Evolutionary conservation across 768 basidiomycete genomes (phyloP).

Genomic region (Tephrocybe rancida): DNA sequence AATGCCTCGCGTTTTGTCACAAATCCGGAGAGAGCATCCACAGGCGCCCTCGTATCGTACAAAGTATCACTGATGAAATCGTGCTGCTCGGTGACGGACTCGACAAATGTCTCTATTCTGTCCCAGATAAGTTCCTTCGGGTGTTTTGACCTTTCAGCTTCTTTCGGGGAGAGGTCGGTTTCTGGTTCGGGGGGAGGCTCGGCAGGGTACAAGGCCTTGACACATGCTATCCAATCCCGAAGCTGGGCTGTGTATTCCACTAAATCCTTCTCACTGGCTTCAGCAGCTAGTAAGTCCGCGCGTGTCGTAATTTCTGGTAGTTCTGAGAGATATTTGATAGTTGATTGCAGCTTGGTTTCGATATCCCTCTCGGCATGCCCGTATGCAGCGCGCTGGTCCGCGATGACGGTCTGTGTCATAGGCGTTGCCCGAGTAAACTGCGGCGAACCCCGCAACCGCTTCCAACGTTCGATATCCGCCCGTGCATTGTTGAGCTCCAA

Average conservation of each 20-base stretch:
- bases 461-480: constrained; percentile 29
- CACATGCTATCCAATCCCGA: constrained; percentile 31
- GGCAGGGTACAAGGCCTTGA: constrained; percentile 16
- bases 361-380: constrained; percentile 17
- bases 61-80: constrained; percentile 7
- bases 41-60: constrained; percentile 2
- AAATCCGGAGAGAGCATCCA: constrained; percentile 8
- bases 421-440: constrained; percentile 29
- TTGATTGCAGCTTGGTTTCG: constrained; percentile 21
- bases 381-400: constrained; percentile 19
- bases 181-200: not conserved
- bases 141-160: constrained; percentile 7
- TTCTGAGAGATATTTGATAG: constrained; percentile 24
- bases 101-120: constrained; percentile 3
- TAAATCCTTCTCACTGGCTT: constrained; percentile 24
- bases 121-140: constrained; percentile 13
- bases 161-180: not conserved
- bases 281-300: constrained; percentile 3
- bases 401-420: constrained; percentile 28
- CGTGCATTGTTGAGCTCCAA: constrained; percentile 22
- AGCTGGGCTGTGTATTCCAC: constrained; percentile 29
- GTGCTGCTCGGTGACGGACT: constrained; percentile 7
- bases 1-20: not conserved
- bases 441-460: constrained; percentile 28
- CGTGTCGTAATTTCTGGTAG: constrained; percentile 25